Base-by-base conservation (phyloP, 345 rosid genomes). In the Eutrema yunnanense region DNA sequence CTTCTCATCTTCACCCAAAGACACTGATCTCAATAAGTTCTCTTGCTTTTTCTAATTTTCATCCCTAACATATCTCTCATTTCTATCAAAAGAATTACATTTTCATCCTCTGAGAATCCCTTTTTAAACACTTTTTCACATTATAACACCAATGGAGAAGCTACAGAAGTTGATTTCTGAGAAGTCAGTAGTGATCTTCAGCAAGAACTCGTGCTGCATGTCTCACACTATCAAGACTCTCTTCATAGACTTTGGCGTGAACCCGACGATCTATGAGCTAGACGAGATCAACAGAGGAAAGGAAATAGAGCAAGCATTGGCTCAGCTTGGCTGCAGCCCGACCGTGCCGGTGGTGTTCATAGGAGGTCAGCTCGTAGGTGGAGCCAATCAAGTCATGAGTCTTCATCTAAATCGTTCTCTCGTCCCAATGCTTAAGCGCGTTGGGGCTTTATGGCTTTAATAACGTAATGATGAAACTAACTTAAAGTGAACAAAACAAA, bases 151-250 rank as follows among this genome's bases (percentile, higher is more conserved):
- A 71, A 85, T 90, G 97, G 97, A 87, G 8, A 86, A 71, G 33
- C 74, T 88, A 50, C 75, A 76, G 3, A 76, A 69, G 52, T 46
- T 90, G 84, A 82, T 82, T 36, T 54, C 88, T 0, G 87, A 86
- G 77, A 91, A 86, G 67, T 84, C 97, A 2, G 88, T 91, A 65
- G 97, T 91, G 82, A 86, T 91, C 68, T 91, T 91, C 77, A 88
- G 89, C 84, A 79, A 73, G 80, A 90, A 85, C 73, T 74, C 87
- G 0, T 90, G 97, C 60, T 80, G 84, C 81, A 86, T 91, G 88
- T 83, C 88, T 84, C 87, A 88, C 78, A 71, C 88, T 51, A 83
- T 91, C 79, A 84, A 79, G 84, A 82, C 83, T 14, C 84, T 91
- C 41, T 67, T 91, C 48, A 7, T 66, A 40, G 97, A 91, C 14